Evolutionary conservation across 768 basidiomycete genomes (phyloP).

Genomic region (Psilocybe tampanensis): DNA sequence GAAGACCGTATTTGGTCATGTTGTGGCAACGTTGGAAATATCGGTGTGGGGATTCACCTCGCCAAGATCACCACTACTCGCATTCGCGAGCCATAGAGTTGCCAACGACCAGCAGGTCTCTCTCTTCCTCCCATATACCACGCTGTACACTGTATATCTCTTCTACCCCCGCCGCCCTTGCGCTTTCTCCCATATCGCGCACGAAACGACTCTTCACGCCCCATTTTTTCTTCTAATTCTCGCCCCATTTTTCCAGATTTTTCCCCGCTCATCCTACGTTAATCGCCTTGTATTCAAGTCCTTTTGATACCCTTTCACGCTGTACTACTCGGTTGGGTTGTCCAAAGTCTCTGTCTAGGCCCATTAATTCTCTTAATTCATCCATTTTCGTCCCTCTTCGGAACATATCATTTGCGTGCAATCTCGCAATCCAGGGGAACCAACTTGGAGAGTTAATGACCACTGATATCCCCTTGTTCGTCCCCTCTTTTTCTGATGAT

Average conservation of each 20-base stretch:
- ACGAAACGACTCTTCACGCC: conserved; percentile 13
- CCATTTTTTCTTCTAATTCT: conserved; percentile 20
- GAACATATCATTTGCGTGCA: neutral
- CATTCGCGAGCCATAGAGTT: conserved; percentile 9
- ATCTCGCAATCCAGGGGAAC: neutral
- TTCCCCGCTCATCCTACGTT: conserved; percentile 18
- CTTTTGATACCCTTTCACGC: conserved; percentile 5
- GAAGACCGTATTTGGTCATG: conserved; percentile 17
- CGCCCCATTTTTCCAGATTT: conserved; percentile 4
- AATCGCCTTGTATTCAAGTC: conserved; percentile 19
- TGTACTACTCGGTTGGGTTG: conserved; percentile 1
- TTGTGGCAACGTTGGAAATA: conserved; percentile 13
- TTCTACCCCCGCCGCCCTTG: conserved; percentile 8
- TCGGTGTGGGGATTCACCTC: neutral
- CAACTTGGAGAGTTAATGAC: neutral
- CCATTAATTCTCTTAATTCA: neutral
- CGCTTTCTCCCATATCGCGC: conserved; percentile 14
- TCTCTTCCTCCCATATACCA: conserved; percentile 19
- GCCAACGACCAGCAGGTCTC: conserved; percentile 3
- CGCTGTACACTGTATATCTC: conserved; percentile 17
- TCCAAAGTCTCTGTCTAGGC: neutral
- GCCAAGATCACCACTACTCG: neutral
- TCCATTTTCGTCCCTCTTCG: neutral
- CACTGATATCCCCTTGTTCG: neutral
- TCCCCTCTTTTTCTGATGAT: neutral